These are phyloP conservation scores for Emergomyces orientalis DNA, from an alignment of 2,329 filamentous ascomycete genomes.

Conservation along the genomic window DNA sequence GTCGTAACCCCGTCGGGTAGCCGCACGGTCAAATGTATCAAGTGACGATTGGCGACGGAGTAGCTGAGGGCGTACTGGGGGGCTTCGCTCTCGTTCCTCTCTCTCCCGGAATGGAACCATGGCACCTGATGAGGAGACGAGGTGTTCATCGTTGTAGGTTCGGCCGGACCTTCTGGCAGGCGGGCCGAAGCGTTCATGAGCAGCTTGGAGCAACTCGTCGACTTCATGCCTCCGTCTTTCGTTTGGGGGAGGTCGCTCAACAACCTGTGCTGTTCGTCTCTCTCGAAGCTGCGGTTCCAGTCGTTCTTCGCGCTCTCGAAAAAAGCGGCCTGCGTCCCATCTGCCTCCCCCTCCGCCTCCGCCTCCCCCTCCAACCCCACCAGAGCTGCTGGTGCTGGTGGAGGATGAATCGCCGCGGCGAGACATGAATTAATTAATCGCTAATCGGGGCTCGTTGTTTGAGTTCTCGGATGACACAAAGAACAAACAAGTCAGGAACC, in stretches of 20 bases:
- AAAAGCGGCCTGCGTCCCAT: conserved; percentile 35
- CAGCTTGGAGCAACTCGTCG: conserved; percentile 4
- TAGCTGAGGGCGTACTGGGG: conserved; percentile 54
- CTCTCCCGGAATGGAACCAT: conserved; percentile 46
- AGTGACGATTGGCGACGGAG: conserved; percentile 77
- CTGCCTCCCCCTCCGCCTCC: conserved; percentile 24
- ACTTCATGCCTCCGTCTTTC: conserved; percentile 11
- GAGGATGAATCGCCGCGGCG: conserved; percentile 32
- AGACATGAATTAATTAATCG: conserved; percentile 22
- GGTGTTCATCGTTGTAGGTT: conserved; percentile 9
- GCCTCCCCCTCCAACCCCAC: conserved; percentile 22
- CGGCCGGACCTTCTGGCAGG: conserved; percentile 23
- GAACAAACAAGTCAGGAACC: neutral
- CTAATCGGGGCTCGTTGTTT: neutral
- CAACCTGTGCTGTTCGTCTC: conserved; percentile 17
- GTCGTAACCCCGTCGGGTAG: conserved; percentile 44
- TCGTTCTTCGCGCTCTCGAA: conserved; percentile 37
- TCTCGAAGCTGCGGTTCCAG: conserved; percentile 18
- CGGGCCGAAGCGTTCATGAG: conserved; percentile 36
- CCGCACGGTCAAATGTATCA: conserved; percentile 78
- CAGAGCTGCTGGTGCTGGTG: conserved; percentile 19
- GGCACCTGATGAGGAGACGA: conserved; percentile 39
- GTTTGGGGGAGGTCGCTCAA: conserved; percentile 6
- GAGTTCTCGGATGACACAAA: neutral
- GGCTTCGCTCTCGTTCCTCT: conserved; percentile 43